phyloP scores from a whole-genome alignment of 805 yeast species.

The Saccharomycodes ludwigii region DNA sequence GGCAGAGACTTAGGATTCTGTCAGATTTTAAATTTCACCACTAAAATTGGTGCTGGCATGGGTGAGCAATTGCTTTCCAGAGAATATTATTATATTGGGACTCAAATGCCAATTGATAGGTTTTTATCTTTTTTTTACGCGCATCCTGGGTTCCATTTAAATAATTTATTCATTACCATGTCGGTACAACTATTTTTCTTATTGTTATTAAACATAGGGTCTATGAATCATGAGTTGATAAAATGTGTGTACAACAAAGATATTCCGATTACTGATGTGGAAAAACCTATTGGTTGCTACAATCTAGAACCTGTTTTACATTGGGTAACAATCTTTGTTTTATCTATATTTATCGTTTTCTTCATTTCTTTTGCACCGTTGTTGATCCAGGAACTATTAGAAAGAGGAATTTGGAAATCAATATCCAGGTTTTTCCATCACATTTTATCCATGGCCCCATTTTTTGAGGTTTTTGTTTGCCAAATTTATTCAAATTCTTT shows the following conservation, averaged over 20 bases:
- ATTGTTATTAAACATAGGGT: slow-evolving; percentile 65
- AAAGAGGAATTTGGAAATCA: slow-evolving; percentile 75
- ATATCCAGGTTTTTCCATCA: slow-evolving; percentile 59
- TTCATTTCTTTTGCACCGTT: slow-evolving; percentile 85
- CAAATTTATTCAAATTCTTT: slow-evolving; percentile 81
- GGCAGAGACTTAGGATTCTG: slow-evolving; percentile 93
- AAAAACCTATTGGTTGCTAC: slow-evolving; percentile 73
- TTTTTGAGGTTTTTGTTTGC: slow-evolving; percentile 91
- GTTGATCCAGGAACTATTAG: slow-evolving; percentile 76
- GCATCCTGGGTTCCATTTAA: slow-evolving; percentile 92
- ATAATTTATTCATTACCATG: slow-evolving; percentile 74
- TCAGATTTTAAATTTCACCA: slow-evolving; percentile 83
- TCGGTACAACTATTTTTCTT: slow-evolving; percentile 84
- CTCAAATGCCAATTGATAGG: slow-evolving; percentile 78
- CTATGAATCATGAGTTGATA: slow-evolving; percentile 62
- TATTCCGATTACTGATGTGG: slow-evolving; percentile 61
- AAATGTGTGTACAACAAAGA: slow-evolving; percentile 54
- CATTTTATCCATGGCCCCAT: slow-evolving; percentile 69
- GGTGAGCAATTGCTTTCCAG: slow-evolving; percentile 91
- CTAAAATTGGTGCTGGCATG: slow-evolving; percentile 97
- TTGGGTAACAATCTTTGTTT: slow-evolving; percentile 82
- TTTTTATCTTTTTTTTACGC: slow-evolving; percentile 91
- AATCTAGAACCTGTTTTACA: slow-evolving; percentile 73
- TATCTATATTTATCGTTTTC: slow-evolving; percentile 86
- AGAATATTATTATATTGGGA: slow-evolving; percentile 84